A percentile compares a stretch with the other conserved stretches of the same genome.
Evolutionary conservation across 2,329 filamentous ascomycete species (phyloP).

Genomic region (Hypoxylon rubiginosum): DNA sequence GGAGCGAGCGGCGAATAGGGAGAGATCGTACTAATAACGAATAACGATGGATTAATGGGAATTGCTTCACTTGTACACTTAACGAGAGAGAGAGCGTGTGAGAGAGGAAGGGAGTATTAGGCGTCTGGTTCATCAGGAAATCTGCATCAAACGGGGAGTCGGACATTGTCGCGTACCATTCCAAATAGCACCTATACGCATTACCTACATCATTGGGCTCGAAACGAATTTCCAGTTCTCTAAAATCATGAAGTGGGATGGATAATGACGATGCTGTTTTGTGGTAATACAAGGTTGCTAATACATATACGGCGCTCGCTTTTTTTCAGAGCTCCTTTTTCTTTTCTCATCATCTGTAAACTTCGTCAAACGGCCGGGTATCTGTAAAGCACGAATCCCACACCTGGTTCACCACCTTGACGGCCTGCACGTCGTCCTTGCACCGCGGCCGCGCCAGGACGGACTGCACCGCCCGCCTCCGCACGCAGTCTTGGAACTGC

Average conservation of each 20-base stretch:
- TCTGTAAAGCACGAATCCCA: slow-evolving; percentile 98
- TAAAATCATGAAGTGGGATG: slow-evolving; percentile 5
- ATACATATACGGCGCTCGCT: slow-evolving; percentile 17
- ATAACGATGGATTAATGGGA: slow-evolving; percentile 40
- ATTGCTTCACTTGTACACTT: slow-evolving; percentile 40
- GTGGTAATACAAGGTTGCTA: slow-evolving; percentile 31
- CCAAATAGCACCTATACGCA: slow-evolving; percentile 4
- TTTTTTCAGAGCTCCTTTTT: slow-evolving; percentile 4
- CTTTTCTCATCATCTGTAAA: slow-evolving; percentile 83
- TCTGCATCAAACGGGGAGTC: slow-evolving; percentile 39
- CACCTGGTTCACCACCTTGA: slow-evolving; percentile 93
- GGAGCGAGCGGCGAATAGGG: slow-evolving; percentile 66
- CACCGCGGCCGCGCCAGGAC: slow-evolving; percentile 83
- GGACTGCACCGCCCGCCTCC: slow-evolving; percentile 82
- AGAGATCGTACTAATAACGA: slow-evolving; percentile 55
- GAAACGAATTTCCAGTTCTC: slow-evolving; percentile 9
- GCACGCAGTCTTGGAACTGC: slow-evolving; percentile 94
- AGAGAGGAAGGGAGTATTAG: slow-evolving; percentile 15
- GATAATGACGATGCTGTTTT: not conserved
- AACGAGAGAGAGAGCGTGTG: slow-evolving; percentile 3
- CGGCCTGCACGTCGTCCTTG: slow-evolving; percentile 87
- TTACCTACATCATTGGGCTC: not conserved
- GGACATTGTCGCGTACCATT: slow-evolving; percentile 22
- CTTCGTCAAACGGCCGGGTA: slow-evolving; percentile 95
- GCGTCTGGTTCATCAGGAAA: slow-evolving; percentile 45